Conservation (phyloP, 805 yeast species). For the Candida coleopterorum region DNA sequence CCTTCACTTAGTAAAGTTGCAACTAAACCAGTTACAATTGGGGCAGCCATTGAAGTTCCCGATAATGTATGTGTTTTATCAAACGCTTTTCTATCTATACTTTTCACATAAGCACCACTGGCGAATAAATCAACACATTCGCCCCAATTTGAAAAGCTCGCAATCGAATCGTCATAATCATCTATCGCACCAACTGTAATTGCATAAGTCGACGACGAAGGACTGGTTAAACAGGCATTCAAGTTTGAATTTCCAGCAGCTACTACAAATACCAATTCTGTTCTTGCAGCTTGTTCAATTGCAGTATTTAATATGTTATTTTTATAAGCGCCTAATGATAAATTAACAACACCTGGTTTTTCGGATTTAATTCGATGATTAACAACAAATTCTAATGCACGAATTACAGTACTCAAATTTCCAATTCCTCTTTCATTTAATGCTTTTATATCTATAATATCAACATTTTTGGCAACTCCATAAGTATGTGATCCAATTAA, state of each 20-base stretch:
- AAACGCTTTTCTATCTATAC: constrained; percentile 39
- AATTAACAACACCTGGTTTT: constrained; percentile 59
- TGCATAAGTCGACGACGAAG: constrained; percentile 70
- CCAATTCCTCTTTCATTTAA: constrained; percentile 67
- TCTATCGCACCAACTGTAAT: constrained; percentile 88
- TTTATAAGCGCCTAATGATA: constrained; percentile 72
- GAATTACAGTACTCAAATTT: constrained; percentile 55
- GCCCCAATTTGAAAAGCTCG: constrained; percentile 86
- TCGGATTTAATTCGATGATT: constrained; percentile 43
- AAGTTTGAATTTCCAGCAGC: constrained; percentile 85
- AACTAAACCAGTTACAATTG: constrained; percentile 60
- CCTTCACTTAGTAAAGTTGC: constrained; percentile 55
- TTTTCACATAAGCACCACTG: constrained; percentile 66
- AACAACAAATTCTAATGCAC: constrained; percentile 64
- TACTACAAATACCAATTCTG: constrained; percentile 67
- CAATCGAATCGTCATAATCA: constrained; percentile 63
- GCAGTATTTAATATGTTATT: constrained; percentile 69
- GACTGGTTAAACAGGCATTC: constrained; percentile 81
- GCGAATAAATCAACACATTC: constrained; percentile 81
- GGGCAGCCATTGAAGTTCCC: constrained; percentile 82
- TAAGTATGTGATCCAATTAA: constrained; percentile 44
- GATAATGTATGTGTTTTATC: constrained; percentile 37
- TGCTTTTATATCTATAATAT: constrained; percentile 69
- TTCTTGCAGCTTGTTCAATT: constrained; percentile 63
- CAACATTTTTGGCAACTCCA: constrained; percentile 52